phyloP scores from a whole-genome alignment of 2,329 filamentous ascomycete species.

The Raffaelea deltoideospora region DNA sequence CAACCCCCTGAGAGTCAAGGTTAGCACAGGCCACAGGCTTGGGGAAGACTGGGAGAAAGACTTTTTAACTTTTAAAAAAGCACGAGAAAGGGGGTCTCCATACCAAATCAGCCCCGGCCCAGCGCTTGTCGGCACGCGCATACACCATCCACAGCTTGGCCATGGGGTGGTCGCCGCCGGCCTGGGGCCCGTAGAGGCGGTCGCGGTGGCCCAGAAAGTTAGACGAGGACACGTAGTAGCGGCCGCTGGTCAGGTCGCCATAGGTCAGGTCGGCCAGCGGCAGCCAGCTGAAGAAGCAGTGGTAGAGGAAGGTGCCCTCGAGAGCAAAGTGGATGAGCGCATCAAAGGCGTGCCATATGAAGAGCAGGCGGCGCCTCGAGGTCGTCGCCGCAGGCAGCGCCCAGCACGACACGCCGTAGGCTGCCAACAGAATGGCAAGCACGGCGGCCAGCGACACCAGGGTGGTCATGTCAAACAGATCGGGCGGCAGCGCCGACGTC shows the following conservation, averaged over 20 bases:
- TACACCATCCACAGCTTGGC: slow-evolving; percentile 56
- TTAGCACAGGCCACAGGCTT: too few species aligned
- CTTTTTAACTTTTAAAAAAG: too few species aligned
- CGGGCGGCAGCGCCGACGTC: slow-evolving; percentile 26
- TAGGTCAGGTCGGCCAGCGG: slow-evolving; percentile 17
- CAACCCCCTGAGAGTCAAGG: too few species aligned
- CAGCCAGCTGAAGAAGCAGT: slow-evolving; percentile 65
- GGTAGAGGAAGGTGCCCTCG: slow-evolving; percentile 83
- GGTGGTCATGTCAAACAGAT: slow-evolving; percentile 45
- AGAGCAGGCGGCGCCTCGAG: slow-evolving; percentile 59
- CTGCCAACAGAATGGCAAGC: slow-evolving; percentile 33
- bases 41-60: too few species aligned
- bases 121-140: slow-evolving; percentile 45
- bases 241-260: slow-evolving; percentile 16
- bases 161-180: slow-evolving; percentile 35
- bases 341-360: slow-evolving; percentile 92
- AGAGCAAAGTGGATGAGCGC: slow-evolving; percentile 82
- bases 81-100: too few species aligned
- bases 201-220: slow-evolving; percentile 32
- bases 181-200: slow-evolving; percentile 41
- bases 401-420: slow-evolving; percentile 31
- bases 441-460: slow-evolving; percentile 42
- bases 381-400: slow-evolving; percentile 34
- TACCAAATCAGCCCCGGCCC: slow-evolving; percentile 48
- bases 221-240: slow-evolving; percentile 29